Evolutionary conservation across 139 green algal species (phyloP), one percentile per base, ranked within the genome.

Genomic region (Tetradesmus lagerheimii): DNA sequence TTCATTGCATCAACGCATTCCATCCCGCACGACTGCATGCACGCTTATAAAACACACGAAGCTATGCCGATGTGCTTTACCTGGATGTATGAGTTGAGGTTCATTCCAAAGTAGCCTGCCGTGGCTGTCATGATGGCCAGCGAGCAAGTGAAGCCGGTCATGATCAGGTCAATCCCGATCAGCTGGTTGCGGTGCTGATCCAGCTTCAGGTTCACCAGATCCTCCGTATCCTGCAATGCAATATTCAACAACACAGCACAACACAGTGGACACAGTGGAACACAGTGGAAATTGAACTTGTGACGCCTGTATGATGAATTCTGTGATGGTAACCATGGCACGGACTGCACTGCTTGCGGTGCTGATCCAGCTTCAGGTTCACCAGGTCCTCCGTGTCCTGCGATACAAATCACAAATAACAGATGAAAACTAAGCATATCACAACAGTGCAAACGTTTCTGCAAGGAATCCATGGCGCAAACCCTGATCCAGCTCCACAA

Each of bases 91-190:
- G 37, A 94, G 89, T 94, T 79, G 38, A 99, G 92, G 91, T 99
- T 99, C 97, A 99, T 99, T 4, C 97, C 97, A 90, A 99, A 99
- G n/a, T 98, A 95, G 43, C 93, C 94, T 8, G 95, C 92, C 4
- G 98, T 86, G 25, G 97, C 94, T 3, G 94, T 95, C 78, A 97
- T 92, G 16, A 98, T 91, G 25, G 92, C 93, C 29, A 98, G 80
- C 27, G 91, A 90, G 45, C 94, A 94, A 29, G 94, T 98, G 35
- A 95, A 94, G 18, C 95, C 94, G 27, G 97, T 98, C 37, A 99
- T 88, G 66, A 99, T 88, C 31, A 99, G 93, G 88, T 99, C 96
- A 27, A 94, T 93, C 76, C 93, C 89, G 62, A 98, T 97, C 6
- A 98, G 94, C 92, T 91, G 80, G 90, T 98, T 98, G 37, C 96